phyloP scores from a whole-genome alignment of 208 protist species.

The Leishmania tropica region DNA sequence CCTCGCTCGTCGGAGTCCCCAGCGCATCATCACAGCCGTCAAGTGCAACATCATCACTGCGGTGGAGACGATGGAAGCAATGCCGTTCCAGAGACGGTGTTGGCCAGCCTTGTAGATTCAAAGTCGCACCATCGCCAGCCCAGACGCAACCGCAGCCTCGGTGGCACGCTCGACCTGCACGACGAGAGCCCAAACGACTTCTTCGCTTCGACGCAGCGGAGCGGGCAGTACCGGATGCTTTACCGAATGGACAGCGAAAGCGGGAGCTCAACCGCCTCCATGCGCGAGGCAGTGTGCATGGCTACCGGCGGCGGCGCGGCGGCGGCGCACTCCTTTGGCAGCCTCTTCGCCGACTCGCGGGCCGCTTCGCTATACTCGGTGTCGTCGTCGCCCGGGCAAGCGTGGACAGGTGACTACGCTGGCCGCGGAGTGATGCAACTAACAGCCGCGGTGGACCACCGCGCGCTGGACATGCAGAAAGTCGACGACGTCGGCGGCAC shows the following conservation, averaged over 20 bases:
- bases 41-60: neutral
- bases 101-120: neutral
- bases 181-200: neutral
- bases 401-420: neutral
- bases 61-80: neutral
- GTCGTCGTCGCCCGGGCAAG: neutral
- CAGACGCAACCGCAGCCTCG: neutral
- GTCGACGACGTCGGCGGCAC: neutral
- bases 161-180: neutral
- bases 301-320: neutral
- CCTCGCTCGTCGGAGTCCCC: neutral
- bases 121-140: neutral
- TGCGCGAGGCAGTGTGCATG: neutral
- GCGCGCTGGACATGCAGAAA: neutral
- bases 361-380: neutral
- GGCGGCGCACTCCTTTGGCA: slow-evolving; percentile 4
- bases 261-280: slow-evolving; percentile 1
- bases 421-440: neutral
- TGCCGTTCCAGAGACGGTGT: neutral
- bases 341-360: slow-evolving; percentile 3
- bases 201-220: neutral
- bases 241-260: neutral
- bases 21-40: neutral
- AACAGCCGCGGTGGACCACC: neutral
- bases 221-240: neutral